Evolutionary conservation across 148 eudicot genomes (phyloP).

Genomic region (Diospyros lotus): DNA sequence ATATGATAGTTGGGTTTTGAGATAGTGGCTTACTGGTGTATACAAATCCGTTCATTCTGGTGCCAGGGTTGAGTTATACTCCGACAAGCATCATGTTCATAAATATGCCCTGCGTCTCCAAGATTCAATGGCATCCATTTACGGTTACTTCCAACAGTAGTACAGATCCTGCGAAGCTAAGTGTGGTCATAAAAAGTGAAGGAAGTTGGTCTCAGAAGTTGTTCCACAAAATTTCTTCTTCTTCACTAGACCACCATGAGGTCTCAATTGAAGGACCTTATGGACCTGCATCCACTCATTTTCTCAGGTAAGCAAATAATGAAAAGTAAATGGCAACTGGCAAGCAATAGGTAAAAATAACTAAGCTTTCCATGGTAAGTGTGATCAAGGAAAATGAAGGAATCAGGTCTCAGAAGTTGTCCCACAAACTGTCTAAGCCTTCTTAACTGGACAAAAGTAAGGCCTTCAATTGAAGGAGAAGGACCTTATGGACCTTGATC

Average conservation of each 20-base stretch:
- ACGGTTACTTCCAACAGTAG: slow-evolving; percentile 51
- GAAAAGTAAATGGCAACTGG: no score
- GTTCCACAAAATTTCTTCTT: slow-evolving; percentile 32
- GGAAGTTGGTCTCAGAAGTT: slow-evolving; percentile 66
- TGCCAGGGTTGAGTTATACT: slow-evolving; percentile 43
- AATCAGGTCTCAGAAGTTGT: slow-evolving; percentile 53
- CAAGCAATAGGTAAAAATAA: no score
- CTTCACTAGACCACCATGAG: slow-evolving; percentile 34
- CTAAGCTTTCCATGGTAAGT: slow-evolving; percentile 25
- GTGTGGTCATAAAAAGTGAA: slow-evolving; percentile 56
- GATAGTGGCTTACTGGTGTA: background rate
- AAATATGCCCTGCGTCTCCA: slow-evolving; percentile 54
- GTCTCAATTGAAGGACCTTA: slow-evolving; percentile 78
- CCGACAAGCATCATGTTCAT: slow-evolving; percentile 66
- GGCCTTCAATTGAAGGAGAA: slow-evolving; percentile 50
- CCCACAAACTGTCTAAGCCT: slow-evolving; percentile 29
- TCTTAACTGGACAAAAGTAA: slow-evolving; percentile 34
- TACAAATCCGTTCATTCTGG: background rate
- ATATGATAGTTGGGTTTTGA: background rate
- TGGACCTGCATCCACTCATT: slow-evolving; percentile 55
- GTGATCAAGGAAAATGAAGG: slow-evolving; percentile 60
- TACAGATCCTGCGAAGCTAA: slow-evolving; percentile 49
- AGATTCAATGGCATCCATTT: slow-evolving; percentile 86
- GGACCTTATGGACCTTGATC: slow-evolving; percentile 70
- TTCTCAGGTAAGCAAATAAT: slow-evolving; percentile 37